A percentile compares a stretch with the other conserved stretches of the same genome.
Conservation (phyloP, 148 eudicot species). For the Gaultheria prostrata region DNA sequence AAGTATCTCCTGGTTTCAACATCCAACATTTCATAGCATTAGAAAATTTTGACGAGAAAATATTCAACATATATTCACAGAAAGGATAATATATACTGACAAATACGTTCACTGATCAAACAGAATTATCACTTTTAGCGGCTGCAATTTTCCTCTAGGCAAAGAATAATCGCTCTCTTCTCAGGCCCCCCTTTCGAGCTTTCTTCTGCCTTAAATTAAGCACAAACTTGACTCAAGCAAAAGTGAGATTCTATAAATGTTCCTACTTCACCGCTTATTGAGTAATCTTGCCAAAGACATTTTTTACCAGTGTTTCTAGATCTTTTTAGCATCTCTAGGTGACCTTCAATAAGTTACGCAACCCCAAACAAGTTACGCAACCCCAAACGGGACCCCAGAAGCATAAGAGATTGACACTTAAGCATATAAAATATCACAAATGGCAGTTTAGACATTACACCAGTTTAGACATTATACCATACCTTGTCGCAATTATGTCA, state of each 20-base stretch:
- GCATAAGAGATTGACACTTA: background rate
- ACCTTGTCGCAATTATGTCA: slow-evolving; percentile 64
- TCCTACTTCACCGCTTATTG: background rate
- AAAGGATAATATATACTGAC: background rate
- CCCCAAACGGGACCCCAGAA: background rate
- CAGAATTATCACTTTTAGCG: background rate
- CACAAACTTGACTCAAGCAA: background rate
- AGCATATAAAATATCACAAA: background rate
- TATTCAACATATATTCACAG: slow-evolving; percentile 7
- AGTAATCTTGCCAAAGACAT: background rate
- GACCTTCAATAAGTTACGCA: background rate
- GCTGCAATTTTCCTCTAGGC: background rate
- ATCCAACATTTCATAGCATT: background rate
- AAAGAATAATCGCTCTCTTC: slow-evolving; percentile 3
- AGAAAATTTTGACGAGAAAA: background rate
- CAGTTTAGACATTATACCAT: slow-evolving; percentile 1
- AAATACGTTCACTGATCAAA: background rate
- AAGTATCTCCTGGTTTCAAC: background rate
- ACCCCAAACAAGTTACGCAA: background rate
- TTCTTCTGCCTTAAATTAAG: background rate
- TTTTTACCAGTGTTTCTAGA: background rate
- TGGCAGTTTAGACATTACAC: background rate
- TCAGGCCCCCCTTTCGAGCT: background rate
- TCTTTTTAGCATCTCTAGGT: background rate
- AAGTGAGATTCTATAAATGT: background rate